Conservation (phyloP, 2,329 filamentous ascomycete species). For the Paraphoma chrysanthemicola region DNA sequence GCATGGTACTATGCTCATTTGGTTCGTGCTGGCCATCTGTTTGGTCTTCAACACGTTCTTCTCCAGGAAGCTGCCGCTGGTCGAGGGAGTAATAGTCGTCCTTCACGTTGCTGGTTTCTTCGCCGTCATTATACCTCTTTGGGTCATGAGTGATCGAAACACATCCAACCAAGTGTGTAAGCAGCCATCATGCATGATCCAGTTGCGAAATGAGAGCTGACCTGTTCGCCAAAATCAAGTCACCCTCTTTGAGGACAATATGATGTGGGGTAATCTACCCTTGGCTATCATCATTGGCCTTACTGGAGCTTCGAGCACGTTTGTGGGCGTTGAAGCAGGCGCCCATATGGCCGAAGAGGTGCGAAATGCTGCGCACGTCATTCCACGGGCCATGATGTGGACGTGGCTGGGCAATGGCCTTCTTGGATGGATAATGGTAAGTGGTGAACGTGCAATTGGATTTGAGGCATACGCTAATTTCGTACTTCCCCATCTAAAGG, state of each 20-base stretch:
- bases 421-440: constrained; percentile 41
- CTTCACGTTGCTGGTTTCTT: constrained; percentile 51
- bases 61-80: constrained; percentile 43
- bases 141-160: constrained; percentile 28
- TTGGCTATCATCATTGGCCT: constrained; percentile 42
- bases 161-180: constrained; percentile 15
- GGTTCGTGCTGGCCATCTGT: constrained; percentile 34
- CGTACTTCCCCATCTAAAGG: neutral
- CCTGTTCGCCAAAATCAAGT: constrained; percentile 2
- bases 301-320: constrained; percentile 31
- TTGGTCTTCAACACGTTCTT: constrained; percentile 51
- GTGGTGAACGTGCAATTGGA: too few relatives aligned
- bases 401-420: constrained; percentile 45
- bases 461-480: too few relatives aligned
- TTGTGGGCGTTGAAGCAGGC: constrained; percentile 30
- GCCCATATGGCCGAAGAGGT: constrained; percentile 51
- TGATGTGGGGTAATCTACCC: constrained; percentile 43
- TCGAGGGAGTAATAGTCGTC: constrained; percentile 21
- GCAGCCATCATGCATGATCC: neutral
- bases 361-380: constrained; percentile 33
- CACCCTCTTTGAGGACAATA: constrained; percentile 38
- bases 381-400: constrained; percentile 44
- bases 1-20: constrained; percentile 56
- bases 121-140: constrained; percentile 44
- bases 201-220: neutral